Percentiles rank a stretch among this genome's conserved stretches.
Conservation (phyloP, 352 stramenopile genomes). For the Phytophthora ramorum region DNA sequence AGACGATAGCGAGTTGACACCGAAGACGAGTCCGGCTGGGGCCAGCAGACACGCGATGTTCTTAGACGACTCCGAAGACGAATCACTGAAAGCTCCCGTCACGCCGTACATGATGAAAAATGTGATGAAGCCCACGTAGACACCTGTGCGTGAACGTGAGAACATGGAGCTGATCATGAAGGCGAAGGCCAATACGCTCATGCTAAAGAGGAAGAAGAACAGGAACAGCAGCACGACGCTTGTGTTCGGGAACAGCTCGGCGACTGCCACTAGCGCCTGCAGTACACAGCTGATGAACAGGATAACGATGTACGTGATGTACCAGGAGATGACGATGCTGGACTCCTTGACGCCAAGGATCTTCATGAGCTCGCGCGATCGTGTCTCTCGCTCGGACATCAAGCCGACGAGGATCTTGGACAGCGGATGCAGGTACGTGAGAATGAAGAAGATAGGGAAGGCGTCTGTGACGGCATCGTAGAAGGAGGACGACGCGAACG, state of each 20-base stretch:
- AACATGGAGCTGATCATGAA: slow-evolving; percentile 49
- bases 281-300: slow-evolving; percentile 43
- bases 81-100: slow-evolving; percentile 55
- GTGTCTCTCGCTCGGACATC: slow-evolving; percentile 45
- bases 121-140: slow-evolving; percentile 44
- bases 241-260: slow-evolving; percentile 41
- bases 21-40: slow-evolving; percentile 39
- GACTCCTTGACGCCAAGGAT: slow-evolving; percentile 45
- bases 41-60: slow-evolving; percentile 57
- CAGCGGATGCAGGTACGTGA: slow-evolving; percentile 37
- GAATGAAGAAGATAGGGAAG: slow-evolving; percentile 40
- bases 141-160: slow-evolving; percentile 38
- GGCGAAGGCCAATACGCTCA: slow-evolving; percentile 41
- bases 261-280: slow-evolving; percentile 30
- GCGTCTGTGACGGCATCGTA: slow-evolving; percentile 45
- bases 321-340: slow-evolving; percentile 51
- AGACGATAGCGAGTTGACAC: slow-evolving; percentile 58
- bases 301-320: slow-evolving; percentile 45
- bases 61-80: slow-evolving; percentile 40
- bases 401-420: slow-evolving; percentile 41
- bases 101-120: slow-evolving; percentile 46
- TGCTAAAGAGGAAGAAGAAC: slow-evolving; percentile 41
- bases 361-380: slow-evolving; percentile 40
- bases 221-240: slow-evolving; percentile 35
- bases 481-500: slow-evolving; percentile 29